phyloP scores from a whole-genome alignment of 2,329 filamentous ascomycete species.

The Emericellopsis atlantica region DNA sequence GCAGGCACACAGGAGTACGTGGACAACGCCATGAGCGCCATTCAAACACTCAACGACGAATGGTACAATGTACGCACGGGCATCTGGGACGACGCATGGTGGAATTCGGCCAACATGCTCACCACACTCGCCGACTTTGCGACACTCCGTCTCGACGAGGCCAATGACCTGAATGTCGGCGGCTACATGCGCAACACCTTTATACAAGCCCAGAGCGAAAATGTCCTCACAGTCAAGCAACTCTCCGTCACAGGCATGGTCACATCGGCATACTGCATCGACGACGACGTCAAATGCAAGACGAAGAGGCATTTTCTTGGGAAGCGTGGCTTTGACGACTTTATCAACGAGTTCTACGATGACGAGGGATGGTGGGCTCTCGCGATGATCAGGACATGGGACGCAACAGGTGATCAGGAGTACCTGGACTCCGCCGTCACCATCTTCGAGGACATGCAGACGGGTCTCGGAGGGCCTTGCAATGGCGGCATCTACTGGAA shows the following conservation, averaged over 20 bases:
- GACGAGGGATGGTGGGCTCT: constrained; percentile 54
- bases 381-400: constrained; percentile 41
- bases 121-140: constrained; percentile 47
- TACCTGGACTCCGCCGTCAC: constrained; percentile 38
- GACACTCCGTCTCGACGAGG: constrained; percentile 15
- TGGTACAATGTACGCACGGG: constrained; percentile 51
- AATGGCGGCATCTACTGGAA: constrained; percentile 47
- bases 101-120: constrained; percentile 58
- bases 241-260: constrained; percentile 21
- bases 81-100: constrained; percentile 57
- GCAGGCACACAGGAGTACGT: constrained; percentile 15
- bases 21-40: constrained; percentile 16
- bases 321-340: constrained; percentile 15
- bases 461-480: constrained; percentile 26
- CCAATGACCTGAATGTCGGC: constrained; percentile 23
- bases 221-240: constrained; percentile 23
- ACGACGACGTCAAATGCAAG: constrained; percentile 10
- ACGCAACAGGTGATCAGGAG: constrained; percentile 28
- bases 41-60: constrained; percentile 32
- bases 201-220: constrained; percentile 26
- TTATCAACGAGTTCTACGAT: constrained; percentile 18
- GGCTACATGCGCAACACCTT: constrained; percentile 31
- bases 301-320: constrained; percentile 9
- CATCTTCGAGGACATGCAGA: constrained; percentile 43
- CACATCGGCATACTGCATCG: constrained; percentile 22